Base-by-base conservation (phyloP, 1,284 basidiomycete genomes). In the Bjerkandera adusta region DNA sequence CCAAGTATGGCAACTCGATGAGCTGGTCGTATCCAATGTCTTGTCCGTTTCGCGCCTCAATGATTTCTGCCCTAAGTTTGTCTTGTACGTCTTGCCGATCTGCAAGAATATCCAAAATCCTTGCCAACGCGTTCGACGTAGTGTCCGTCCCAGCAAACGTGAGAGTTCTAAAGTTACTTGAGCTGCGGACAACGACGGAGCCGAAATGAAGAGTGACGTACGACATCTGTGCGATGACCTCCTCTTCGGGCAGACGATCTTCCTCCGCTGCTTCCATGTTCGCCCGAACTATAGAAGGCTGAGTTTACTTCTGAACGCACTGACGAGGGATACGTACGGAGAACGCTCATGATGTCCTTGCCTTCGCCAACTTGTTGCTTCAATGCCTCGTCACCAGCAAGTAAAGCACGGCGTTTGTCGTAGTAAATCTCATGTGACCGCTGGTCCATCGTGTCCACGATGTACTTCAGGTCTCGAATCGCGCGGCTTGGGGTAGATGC, bases 101-200 rank as follows among this genome's bases (percentile, higher is more conserved):
- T 1, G 52, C 52, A 3, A 66, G 55, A 1, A 58, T 43, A 29
- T 58, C 51, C 4, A 66, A 47, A 8, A 60, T 58, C 8, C 57
- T 48, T 5, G 61, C 55, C 6, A 64, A 49, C 2, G 62, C 61
- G 25, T 56, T 58, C 5, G 59, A 60, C 10, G 59, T 61, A 0
- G 62, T 63, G 36, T 63, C 59, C 44, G 56, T 60, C 4, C 58
- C 63, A 11, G 64, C 63, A 29, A 61, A 60, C 16, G 58, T 56
- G 46, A 64, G 54, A 11, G 59, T 57, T 12, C 59, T 63, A n/a
- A 10, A 29, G 11, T 21, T 5, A n/a, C n/a, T 21, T 35, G 20
- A n/a, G n/a, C n/a, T n/a, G n/a, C n/a, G n/a, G 16, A 33, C 24
- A 2, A 36, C 18, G 35, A 40, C 15, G 25, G 11, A 24, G 15